phyloP scores from a whole-genome alignment of 352 stramenopile genomes.

The Pythium vanterpoolii region DNA sequence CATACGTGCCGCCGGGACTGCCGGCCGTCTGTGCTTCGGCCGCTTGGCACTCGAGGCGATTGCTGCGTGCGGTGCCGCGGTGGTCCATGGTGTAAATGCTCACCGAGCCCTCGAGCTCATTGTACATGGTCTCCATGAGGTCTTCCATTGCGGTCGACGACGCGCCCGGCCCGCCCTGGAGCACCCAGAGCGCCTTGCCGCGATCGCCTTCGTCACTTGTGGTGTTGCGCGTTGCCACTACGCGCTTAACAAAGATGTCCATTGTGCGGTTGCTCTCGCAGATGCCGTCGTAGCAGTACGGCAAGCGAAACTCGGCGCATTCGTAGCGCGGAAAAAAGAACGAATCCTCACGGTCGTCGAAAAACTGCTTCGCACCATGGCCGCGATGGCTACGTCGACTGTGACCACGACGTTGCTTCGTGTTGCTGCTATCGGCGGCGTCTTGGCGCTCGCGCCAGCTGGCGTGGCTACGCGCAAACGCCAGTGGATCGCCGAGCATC shows the following conservation, averaged over 20 bases:
- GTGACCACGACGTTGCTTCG: neutral
- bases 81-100: constrained; percentile 33
- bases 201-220: neutral
- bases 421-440: neutral
- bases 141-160: constrained; percentile 13
- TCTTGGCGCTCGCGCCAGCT: constrained; percentile 9
- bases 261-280: constrained; percentile 59
- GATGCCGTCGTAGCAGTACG: constrained; percentile 62
- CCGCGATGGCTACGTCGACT: neutral
- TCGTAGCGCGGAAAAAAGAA: constrained; percentile 23
- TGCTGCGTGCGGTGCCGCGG: constrained; percentile 29
- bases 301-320: constrained; percentile 57
- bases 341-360: constrained; percentile 6
- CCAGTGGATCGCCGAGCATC: constrained; percentile 13
- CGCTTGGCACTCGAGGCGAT: constrained; percentile 23
- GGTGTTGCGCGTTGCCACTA: constrained; percentile 8
- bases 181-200: constrained; percentile 12
- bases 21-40: constrained; percentile 20
- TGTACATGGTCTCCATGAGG: constrained; percentile 7
- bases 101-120: constrained; percentile 14
- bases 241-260: constrained; percentile 39
- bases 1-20: constrained; percentile 6
- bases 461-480: constrained; percentile 14
- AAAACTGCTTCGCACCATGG: constrained; percentile 4
- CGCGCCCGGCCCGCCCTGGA: constrained; percentile 15